Evolutionary conservation across 179 eudicot species (phyloP).

Genomic region (Silene vulgaris): DNA sequence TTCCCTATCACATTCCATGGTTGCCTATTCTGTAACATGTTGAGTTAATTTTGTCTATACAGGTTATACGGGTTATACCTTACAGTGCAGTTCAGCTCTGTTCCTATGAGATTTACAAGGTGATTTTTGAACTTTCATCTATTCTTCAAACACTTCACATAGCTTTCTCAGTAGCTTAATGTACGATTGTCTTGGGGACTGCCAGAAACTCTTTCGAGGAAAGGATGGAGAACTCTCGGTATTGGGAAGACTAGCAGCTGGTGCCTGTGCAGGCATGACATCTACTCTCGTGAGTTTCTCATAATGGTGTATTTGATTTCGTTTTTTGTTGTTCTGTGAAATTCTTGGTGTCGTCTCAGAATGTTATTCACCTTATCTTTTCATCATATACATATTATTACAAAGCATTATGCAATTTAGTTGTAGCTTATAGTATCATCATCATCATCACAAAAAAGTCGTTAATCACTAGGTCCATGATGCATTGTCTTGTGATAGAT

Average conservation of each 20-base stretch:
- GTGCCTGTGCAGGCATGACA: constrained; percentile 99
- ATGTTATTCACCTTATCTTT: not conserved
- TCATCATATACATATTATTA: not conserved
- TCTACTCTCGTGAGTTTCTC: constrained; percentile 77
- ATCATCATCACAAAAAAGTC: not conserved
- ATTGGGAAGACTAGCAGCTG: constrained; percentile 84
- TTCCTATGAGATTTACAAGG: constrained; percentile 89
- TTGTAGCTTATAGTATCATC: not conserved
- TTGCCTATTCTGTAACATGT: not conserved
- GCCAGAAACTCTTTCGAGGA: constrained; percentile 67
- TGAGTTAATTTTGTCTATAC: constrained; percentile 20
- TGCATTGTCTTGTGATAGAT: not conserved
- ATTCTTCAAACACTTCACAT: not conserved
- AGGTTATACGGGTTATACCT: constrained; percentile 91
- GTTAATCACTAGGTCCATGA: not conserved
- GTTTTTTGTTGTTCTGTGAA: not conserved
- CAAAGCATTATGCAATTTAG: not conserved
- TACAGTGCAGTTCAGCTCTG: constrained; percentile 93
- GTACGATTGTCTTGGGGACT: constrained; percentile 18
- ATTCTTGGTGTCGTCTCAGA: constrained; percentile 10
- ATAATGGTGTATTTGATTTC: not conserved
- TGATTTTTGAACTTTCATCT: constrained; percentile 25
- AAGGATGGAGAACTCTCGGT: constrained; percentile 81
- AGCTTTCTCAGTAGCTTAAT: constrained; percentile 20
- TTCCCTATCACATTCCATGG: not conserved